phyloP scores from a whole-genome alignment of 176 grass and related monocot species.

The Triticum aestivum region IWGSC_CS_RefSeq_v2.1 NC_057812.1:79462166-79462665 shows the following conservation, averaged over 20 bases:
- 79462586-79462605: not conserved
- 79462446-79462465: not conserved
- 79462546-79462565: not conserved
- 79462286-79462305: conserved; percentile 1
- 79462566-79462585: not conserved
- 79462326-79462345: not conserved
- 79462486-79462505: not conserved
- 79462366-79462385: not conserved
- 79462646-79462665: not conserved
- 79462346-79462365: too few relatives aligned
- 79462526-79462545: not conserved
- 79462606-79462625: not conserved
- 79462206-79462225: not conserved
- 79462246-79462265: not conserved
- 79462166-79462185: not conserved
- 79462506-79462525: not conserved
- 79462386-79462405: too few relatives aligned
- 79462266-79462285: not conserved
- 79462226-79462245: not conserved
- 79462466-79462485: too few relatives aligned
- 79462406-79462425: too few relatives aligned
- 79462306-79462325: not conserved
- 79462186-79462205: conserved; percentile 10
- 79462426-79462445: too few relatives aligned
- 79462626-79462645: not conserved